phyloP scores from a whole-genome alignment of 805 yeast genomes.

The Saccharomycopsis sp. region DNA sequence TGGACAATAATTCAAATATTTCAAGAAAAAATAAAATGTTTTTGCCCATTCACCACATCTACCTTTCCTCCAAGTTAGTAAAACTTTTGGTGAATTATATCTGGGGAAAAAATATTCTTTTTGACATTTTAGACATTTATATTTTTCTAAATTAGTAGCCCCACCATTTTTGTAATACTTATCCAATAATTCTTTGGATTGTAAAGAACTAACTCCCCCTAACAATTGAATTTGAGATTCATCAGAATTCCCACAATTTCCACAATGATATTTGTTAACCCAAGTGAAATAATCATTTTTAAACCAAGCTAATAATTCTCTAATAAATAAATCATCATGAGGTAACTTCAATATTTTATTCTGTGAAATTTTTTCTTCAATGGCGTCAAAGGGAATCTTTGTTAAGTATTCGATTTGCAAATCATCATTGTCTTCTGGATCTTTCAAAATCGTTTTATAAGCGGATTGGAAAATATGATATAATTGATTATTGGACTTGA shows the following conservation, averaged over 20 bases:
- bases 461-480: no score
- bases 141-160: conserved; percentile 55
- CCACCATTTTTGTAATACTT: no score
- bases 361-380: no score
- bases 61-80: conserved; percentile 53
- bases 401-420: no score
- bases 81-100: conserved; percentile 53
- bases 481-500: no score
- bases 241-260: conserved; percentile 34
- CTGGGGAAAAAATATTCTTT: conserved; percentile 55
- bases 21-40: conserved; percentile 60
- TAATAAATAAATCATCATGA: conserved; percentile 49
- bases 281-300: conserved; percentile 73
- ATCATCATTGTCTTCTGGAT: no score
- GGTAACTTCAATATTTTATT: no score
- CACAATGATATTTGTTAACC: conserved; percentile 66
- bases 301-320: conserved; percentile 55
- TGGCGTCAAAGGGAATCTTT: no score
- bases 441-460: no score
- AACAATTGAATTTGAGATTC: conserved; percentile 29
- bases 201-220: conserved; percentile 36
- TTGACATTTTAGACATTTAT: conserved; percentile 46
- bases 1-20: conserved; percentile 52
- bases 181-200: conserved; percentile 30
- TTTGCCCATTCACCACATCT: conserved; percentile 97